Base-by-base conservation (phyloP, 2,329 filamentous ascomycete species). In the Penicillium capsulatum region DNA sequence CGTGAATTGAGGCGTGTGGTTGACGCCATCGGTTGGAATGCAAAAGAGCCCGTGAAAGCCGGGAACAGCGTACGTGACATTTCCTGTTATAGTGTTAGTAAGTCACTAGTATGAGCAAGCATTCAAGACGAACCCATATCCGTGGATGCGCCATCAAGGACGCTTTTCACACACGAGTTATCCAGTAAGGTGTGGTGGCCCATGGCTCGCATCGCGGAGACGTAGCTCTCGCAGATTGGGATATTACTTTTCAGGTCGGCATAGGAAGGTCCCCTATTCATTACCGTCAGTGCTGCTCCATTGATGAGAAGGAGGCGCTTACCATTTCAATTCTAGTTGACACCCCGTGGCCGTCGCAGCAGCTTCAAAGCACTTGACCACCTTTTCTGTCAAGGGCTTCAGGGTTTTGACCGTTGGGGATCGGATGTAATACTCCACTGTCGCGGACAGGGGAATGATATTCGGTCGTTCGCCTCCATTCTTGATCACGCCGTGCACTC, bases 381-480 rank as follows among this genome's bases (percentile, higher is more conserved):
- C 54, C 22, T 47, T 55, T 8, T 51, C 50, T 1, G 52, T 53
- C 20, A 64, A 29, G 7, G 45, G 36, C 17, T 57, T 51, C 13
- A 76, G 50, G 2, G 71, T 57, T 2, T 59, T 55, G 31, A 65
- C 52, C 7, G 58, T 70, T 3, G 60, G 53, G 2, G 69, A 65
- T 9, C 73, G 65, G 2, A 73, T 61, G 7, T 67, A 66, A 29
- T 70, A 73, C 2, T 68, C 60, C 34, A 71, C 57, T 2, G 65
- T 61, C 0, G 73, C 65, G 4, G 63, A 66, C 15, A 71, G 73
- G 33, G 77, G 76, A 34, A 80, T 79, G n/a, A 80, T 66, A 48
- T 80, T 80, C 0, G 76, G 68, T 7, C 70, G 67, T 6, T 66
- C 62, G 0, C 77, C 76, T 8, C 76, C 76, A 37, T 75, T 53